These are phyloP conservation scores for Tremella yokohamensis DNA, from an alignment of 768 basidiomycete species.

Conservation along the genomic window DNA sequence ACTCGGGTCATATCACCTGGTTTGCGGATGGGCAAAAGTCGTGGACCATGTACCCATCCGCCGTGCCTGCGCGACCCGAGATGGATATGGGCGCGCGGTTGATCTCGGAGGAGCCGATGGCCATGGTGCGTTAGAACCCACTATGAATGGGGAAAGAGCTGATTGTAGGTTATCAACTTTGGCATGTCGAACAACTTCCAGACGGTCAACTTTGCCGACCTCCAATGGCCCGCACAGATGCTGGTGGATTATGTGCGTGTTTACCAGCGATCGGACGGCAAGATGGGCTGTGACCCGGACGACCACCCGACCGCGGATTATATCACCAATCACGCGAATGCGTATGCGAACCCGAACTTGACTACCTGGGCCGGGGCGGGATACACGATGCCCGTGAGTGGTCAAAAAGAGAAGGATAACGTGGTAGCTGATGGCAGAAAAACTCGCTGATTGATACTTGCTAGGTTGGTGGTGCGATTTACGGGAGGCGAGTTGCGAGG, in stretches of 20 bases:
- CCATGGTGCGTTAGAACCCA: constrained; percentile 40
- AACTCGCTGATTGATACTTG: constrained; percentile 33
- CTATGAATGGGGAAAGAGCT: not conserved
- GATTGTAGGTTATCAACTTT: constrained; percentile 60
- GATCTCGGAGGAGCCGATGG: constrained; percentile 89
- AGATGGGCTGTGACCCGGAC: constrained; percentile 73
- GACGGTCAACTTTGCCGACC: constrained; percentile 54
- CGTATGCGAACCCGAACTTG: constrained; percentile 75
- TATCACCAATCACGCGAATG: constrained; percentile 56
- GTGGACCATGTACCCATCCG: constrained; percentile 67
- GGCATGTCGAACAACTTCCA: constrained; percentile 52
- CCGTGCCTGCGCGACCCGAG: constrained; percentile 65
- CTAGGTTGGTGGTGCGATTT: constrained; percentile 6
- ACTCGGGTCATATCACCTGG: constrained; percentile 82
- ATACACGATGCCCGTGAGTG: constrained; percentile 66
- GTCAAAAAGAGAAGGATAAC: constrained; percentile 4
- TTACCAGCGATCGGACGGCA: constrained; percentile 65
- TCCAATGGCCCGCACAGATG: constrained; percentile 76
- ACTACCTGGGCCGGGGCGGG: constrained; percentile 81
- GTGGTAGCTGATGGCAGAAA: constrained; percentile 18
- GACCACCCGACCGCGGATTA: constrained; percentile 75
- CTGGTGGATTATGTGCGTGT: constrained; percentile 74
- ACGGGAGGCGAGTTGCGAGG: no score
- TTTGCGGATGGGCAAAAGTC: constrained; percentile 62
- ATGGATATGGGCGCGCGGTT: constrained; percentile 64